These are phyloP conservation scores for Erodium maritimum DNA, from an alignment of 345 rosid species.

Conservation along the genomic window DNA sequence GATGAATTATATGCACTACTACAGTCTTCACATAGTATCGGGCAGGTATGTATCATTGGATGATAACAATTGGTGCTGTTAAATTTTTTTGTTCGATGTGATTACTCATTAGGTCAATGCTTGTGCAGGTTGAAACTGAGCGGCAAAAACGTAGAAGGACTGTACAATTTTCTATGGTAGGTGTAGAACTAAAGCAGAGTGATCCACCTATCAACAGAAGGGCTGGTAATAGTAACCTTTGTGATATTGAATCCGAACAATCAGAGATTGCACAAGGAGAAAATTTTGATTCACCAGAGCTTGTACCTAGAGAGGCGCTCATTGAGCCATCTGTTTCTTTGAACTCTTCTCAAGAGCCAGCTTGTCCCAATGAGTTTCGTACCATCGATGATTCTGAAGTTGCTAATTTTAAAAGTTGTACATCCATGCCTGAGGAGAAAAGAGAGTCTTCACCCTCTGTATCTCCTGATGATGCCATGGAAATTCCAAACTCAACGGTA, in stretches of 20 bases:
- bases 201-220: slow-evolving; percentile 16
- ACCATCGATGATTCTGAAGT: slow-evolving; percentile 14
- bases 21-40: slow-evolving; percentile 51
- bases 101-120: not conserved
- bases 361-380: slow-evolving; percentile 9
- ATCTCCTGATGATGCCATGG: slow-evolving; percentile 11
- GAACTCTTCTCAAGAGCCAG: slow-evolving; percentile 10
- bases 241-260: not conserved
- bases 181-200: slow-evolving; percentile 24
- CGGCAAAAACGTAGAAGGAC: slow-evolving; percentile 49
- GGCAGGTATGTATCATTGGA: slow-evolving; percentile 37
- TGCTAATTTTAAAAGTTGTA: slow-evolving; percentile 4
- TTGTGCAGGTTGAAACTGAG: slow-evolving; percentile 43
- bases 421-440: slow-evolving; percentile 8
- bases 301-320: slow-evolving; percentile 11
- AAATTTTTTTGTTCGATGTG: not conserved
- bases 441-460: slow-evolving; percentile 5
- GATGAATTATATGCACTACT: slow-evolving; percentile 48
- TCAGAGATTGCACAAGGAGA: not conserved
- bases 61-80: not conserved
- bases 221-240: slow-evolving; percentile 7
- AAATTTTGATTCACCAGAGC: slow-evolving; percentile 1
- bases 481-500: slow-evolving; percentile 20
- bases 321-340: slow-evolving; percentile 8
- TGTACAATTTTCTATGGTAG: slow-evolving; percentile 48